Base-by-base conservation (phyloP, 2,329 filamentous ascomycete genomes). In the Aspergillus novoparasiticus region DNA sequence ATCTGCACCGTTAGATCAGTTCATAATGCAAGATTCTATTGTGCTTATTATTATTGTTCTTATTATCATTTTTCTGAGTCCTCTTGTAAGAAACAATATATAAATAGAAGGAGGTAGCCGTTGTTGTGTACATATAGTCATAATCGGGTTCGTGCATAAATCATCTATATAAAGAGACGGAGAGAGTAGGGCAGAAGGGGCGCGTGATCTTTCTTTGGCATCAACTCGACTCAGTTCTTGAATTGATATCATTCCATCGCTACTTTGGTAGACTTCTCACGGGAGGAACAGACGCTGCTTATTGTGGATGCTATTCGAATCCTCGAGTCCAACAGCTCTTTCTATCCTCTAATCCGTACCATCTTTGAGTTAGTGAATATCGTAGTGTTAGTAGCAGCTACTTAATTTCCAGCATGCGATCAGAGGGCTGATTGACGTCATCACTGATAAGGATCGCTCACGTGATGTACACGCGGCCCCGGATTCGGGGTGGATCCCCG, bases 401-500 rank as follows among this genome's bases (percentile, higher is more conserved):
- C n/a, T 12, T 21, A 48, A 12, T 14, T 10, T 48, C 21, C 23
- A 48, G 46, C 26, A 30, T 50, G 46, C 46, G 16, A 19, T 30
- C 26, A 26, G 8, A 50, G 46, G 26, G 6, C 19, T 21, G 16
- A 21, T 54, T 65, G 64, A 66, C 60, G 64, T 64, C 64, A 65
- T 46, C 43, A 21, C 11, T 43, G 14, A 19, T 36, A 41, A 32
- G 28, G 19, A 4, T 6, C 0, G 0, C 1, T 66, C 66, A 66
- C 65, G 65, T 66, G 65, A 63, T 46, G 26, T n/a, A 61, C 60
- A 61, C 63, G 59, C 64, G 59, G 64, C 65, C 61, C 61, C 62
- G 54, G 62, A 54, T 61, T 57, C 58, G 48, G 46, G 21, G 58
- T 63, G 62, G 62, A 63, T 58, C 62, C 61, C 58, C 30, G 58